Conservation (phyloP, 2,329 filamentous ascomycete genomes). For the Sporothrix inflata region DNA sequence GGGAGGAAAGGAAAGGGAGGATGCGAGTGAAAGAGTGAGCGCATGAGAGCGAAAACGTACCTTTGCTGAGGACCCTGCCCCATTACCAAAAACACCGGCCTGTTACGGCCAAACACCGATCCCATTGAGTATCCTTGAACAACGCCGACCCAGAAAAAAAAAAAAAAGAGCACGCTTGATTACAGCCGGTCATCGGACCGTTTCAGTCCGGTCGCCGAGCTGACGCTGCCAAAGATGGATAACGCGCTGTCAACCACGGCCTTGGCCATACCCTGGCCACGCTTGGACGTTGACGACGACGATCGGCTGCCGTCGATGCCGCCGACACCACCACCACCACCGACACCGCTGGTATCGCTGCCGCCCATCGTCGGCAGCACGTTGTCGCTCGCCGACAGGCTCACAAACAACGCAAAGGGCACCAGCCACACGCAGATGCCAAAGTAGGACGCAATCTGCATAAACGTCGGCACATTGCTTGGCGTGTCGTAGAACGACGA, state of each 20-base stretch:
- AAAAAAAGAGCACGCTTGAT: not conserved
- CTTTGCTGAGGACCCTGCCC: not conserved
- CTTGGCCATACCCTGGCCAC: slow-evolving; percentile 67
- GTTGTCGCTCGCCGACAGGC: slow-evolving; percentile 90
- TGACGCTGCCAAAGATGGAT: slow-evolving; percentile 54
- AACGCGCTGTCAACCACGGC: slow-evolving; percentile 63
- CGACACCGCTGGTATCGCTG: slow-evolving; percentile 48
- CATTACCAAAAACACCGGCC: slow-evolving; percentile 16
- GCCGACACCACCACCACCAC: slow-evolving; percentile 40
- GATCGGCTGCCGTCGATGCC: slow-evolving; percentile 50
- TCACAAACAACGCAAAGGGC: slow-evolving; percentile 93
- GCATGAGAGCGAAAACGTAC: not conserved
- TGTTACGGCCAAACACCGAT: not conserved
- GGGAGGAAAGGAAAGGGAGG: not conserved
- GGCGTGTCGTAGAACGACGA: slow-evolving; percentile 65
- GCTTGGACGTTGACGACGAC: slow-evolving; percentile 44
- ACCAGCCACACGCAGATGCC: slow-evolving; percentile 96
- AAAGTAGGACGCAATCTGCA: slow-evolving; percentile 94
- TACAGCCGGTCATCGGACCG: slow-evolving; percentile 42
- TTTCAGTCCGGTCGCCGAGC: slow-evolving; percentile 46
- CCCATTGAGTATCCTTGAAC: not conserved
- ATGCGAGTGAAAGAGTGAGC: not conserved
- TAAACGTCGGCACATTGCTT: slow-evolving; percentile 75
- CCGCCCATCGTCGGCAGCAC: slow-evolving; percentile 90
- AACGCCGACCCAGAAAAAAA: not conserved